phyloP scores from a whole-genome alignment of 768 basidiomycete species.

The Collybia sp. region DNA sequence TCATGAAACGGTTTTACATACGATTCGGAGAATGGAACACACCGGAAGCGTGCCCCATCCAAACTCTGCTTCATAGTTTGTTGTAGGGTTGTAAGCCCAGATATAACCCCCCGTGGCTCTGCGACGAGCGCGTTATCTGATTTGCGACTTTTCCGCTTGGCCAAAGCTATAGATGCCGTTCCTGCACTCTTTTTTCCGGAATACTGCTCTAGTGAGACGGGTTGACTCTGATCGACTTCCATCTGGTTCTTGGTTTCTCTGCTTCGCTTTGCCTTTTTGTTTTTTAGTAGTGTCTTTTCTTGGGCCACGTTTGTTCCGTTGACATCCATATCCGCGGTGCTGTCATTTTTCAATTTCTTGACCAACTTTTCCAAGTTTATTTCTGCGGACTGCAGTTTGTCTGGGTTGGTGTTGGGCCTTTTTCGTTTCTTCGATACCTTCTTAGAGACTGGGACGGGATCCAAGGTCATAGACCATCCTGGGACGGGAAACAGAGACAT shows the following conservation, averaged over 20 bases:
- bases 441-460: conserved; percentile 27
- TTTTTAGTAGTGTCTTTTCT: conserved; percentile 2
- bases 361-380: conserved; percentile 61
- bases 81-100: conserved; percentile 67
- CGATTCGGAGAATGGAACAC: conserved; percentile 8
- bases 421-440: conserved; percentile 52
- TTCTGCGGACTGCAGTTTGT: conserved; percentile 31
- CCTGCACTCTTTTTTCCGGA: conserved; percentile 15
- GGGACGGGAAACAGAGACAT: conserved; percentile 63
- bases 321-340: conserved; percentile 4
- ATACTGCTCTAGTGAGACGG: conserved; percentile 6
- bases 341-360: conserved; percentile 32
- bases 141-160: conserved; percentile 5
- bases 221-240: conserved; percentile 8
- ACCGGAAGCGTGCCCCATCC: conserved; percentile 89
- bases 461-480: conserved; percentile 56
- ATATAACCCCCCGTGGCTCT: background rate
- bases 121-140: conserved; percentile 8
- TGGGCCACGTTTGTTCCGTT: conserved; percentile 3
- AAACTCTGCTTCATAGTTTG: conserved; percentile 72
- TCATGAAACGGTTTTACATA: background rate
- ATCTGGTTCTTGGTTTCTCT: conserved; percentile 9
- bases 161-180: conserved; percentile 15
- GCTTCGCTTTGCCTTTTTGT: conserved; percentile 13
- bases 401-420: conserved; percentile 31